Percentiles rank a stretch among this genome's conserved stretches.
phyloP scores from a whole-genome alignment of 75 land plant species.

The Picea sitchensis region DNA sequence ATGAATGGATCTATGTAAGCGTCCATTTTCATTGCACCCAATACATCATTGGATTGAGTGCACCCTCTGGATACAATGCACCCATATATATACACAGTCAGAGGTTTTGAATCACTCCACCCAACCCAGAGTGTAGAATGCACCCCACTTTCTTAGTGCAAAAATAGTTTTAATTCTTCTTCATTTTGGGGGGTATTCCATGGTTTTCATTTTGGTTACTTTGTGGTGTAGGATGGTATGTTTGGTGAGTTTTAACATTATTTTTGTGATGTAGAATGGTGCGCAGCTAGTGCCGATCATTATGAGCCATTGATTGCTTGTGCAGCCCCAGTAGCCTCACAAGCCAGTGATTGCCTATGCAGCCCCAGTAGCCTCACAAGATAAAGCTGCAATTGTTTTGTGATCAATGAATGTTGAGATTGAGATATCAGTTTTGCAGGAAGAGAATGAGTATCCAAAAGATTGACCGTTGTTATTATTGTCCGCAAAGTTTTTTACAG shows the following conservation, averaged over 20 bases:
- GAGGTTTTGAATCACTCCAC: too few relatives aligned
- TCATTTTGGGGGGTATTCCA: not conserved
- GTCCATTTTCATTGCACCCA: too few relatives aligned
- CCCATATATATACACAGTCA: too few relatives aligned
- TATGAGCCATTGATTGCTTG: constrained; percentile 76
- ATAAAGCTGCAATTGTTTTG: constrained; percentile 57
- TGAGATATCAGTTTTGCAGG: not conserved
- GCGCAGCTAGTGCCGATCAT: constrained; percentile 90
- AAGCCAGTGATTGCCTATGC: not conserved
- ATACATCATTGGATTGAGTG: too few relatives aligned
- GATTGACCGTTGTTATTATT: not conserved
- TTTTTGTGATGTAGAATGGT: constrained; percentile 56
- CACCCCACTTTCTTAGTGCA: not conserved
- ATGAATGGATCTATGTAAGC: too few relatives aligned
- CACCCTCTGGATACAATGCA: too few relatives aligned
- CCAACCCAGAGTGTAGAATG: not conserved
- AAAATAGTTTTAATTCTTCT: not conserved
- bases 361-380: constrained; percentile 40
- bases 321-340: not conserved
- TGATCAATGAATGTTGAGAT: constrained; percentile 6
- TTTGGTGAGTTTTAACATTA: not conserved
- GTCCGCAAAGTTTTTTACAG: too few relatives aligned
- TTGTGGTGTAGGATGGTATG: too few relatives aligned
- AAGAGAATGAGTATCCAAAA: not conserved
- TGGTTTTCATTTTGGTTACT: not conserved